Percentiles rank a stretch among this genome's conserved stretches.
These are phyloP conservation scores for Alternaria alternata DNA, from an alignment of 2,329 filamentous ascomycete genomes.

Conservation along the genomic window DNA sequence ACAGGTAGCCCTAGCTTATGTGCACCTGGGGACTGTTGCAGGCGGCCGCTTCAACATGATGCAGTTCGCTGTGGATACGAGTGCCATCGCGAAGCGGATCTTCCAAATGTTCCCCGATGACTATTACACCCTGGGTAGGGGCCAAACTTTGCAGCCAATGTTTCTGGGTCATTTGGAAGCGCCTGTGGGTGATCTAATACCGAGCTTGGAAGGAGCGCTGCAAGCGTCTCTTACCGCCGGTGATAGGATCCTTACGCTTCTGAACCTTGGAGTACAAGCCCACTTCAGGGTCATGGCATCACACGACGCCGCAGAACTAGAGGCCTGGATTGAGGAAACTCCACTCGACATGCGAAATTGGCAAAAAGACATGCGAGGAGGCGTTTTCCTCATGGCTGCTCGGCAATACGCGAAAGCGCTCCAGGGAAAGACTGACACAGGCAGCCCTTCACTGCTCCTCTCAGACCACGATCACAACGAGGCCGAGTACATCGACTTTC, in stretches of 20 bases:
- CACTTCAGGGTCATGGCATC: conserved; percentile 74
- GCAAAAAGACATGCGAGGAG: conserved; percentile 74
- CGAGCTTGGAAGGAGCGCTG: conserved; percentile 69
- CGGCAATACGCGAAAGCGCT: conserved; percentile 73
- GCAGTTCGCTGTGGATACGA: conserved; percentile 71
- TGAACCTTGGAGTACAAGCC: conserved; percentile 74
- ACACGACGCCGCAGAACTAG: conserved; percentile 73
- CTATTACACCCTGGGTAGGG: conserved; percentile 70
- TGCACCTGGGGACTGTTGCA: conserved; percentile 73
- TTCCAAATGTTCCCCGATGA: conserved; percentile 66
- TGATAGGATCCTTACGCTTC: conserved; percentile 74
- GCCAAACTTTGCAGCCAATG: conserved; percentile 72
- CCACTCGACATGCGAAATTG: conserved; percentile 78
- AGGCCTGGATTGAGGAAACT: conserved; percentile 74
- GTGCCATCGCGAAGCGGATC: conserved; percentile 68
- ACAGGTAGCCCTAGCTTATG: conserved; percentile 72
- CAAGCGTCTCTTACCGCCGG: conserved; percentile 72
- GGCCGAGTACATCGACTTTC: conserved; percentile 61
- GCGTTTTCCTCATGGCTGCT: conserved; percentile 71
- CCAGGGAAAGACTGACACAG: conserved; percentile 73
- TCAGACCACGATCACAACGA: conserved; percentile 73
- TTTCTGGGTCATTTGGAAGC: conserved; percentile 75
- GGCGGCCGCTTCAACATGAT: conserved; percentile 75
- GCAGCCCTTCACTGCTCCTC: conserved; percentile 65
- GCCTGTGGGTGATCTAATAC: conserved; percentile 66